Evolutionary conservation across 805 yeast species (phyloP), one percentile per base, ranked within the genome.

Genomic region (Metschnikowia chrysomelidarum): DNA sequence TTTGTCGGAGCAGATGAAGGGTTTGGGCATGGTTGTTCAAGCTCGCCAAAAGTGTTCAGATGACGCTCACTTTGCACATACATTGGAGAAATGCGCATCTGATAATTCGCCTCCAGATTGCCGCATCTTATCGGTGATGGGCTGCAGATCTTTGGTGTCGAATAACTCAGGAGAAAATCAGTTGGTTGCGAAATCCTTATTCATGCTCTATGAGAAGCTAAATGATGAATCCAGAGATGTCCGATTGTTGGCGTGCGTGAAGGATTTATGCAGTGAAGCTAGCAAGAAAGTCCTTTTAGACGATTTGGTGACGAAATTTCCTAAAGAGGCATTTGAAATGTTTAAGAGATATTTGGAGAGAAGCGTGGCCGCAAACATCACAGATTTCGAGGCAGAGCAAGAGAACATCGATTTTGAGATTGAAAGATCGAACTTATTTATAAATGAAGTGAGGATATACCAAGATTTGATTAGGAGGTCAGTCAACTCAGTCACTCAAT

Each of bases 371-470:
- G 11, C 15, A 6, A 39, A 39, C 27, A 8, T 46, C 7, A 11
- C 13, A 5, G 36, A 34, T 22, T 25, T 40, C n/a, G 20, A 12
- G 19, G 15, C 19, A 7, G 43, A 46, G 18, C 24, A 30, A 26
- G 27, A 15, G 11, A 36, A 26, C 16, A 11, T 21, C 8, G 24
- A 23, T 15, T 40, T 32, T 19, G 50, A 47, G 16, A 29, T 43
- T 5, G 51, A 45, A 13, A 35, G 48, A 25, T 19, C 24, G 15
- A 45, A 47, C 24, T 28, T 44, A 10, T 43, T 27, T 24, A 27
- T 34, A 16, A 38, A 43, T 33, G 50, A 47, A 21, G 47, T 47
- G 4, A 19, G 27, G 9, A 10, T 9, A 3, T 8, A 17, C 17
- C 32, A 24, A 10, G 28, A 31, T 9, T 19, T 38, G 17, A 21